These are phyloP conservation scores for Chlorencoelia australis DNA, from an alignment of 2,329 filamentous ascomycete species.

Conservation along the genomic window DNA sequence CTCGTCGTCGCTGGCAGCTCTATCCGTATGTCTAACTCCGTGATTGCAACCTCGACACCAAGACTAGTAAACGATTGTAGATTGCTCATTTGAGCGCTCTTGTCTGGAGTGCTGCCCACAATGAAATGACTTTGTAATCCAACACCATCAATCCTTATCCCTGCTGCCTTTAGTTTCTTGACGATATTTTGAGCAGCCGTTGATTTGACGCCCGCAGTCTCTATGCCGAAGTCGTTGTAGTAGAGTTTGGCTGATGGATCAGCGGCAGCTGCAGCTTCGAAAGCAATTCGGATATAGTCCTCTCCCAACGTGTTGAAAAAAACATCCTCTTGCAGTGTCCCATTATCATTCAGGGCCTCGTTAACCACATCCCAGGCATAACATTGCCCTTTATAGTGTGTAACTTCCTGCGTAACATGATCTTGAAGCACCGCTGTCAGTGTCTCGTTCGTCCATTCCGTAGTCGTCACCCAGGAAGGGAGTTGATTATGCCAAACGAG, in stretches of 20 bases:
- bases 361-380: slow-evolving; percentile 60
- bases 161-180: slow-evolving; percentile 35
- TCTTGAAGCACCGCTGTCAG: slow-evolving; percentile 46
- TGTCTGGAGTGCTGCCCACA: slow-evolving; percentile 40
- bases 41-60: slow-evolving; percentile 49
- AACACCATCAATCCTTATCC: slow-evolving; percentile 50
- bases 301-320: slow-evolving; percentile 32
- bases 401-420: slow-evolving; percentile 50
- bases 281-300: slow-evolving; percentile 35
- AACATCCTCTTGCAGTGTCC: slow-evolving; percentile 40
- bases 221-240: slow-evolving; percentile 53
- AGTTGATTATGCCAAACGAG: slow-evolving; percentile 41
- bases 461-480: slow-evolving; percentile 39
- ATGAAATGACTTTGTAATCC: slow-evolving; percentile 54
- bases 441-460: slow-evolving; percentile 47
- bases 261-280: slow-evolving; percentile 19
- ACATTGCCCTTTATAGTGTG: slow-evolving; percentile 50
- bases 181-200: slow-evolving; percentile 35
- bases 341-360: slow-evolving; percentile 50
- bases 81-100: slow-evolving; percentile 34
- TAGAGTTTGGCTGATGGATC: slow-evolving; percentile 23
- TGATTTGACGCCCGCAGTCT: slow-evolving; percentile 40
- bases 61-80: slow-evolving; percentile 42
- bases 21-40: slow-evolving; percentile 49
- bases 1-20: slow-evolving; percentile 35